Evolutionary conservation across 2,329 filamentous ascomycete genomes (phyloP).

Genomic region (Hypoxylon sp.): DNA sequence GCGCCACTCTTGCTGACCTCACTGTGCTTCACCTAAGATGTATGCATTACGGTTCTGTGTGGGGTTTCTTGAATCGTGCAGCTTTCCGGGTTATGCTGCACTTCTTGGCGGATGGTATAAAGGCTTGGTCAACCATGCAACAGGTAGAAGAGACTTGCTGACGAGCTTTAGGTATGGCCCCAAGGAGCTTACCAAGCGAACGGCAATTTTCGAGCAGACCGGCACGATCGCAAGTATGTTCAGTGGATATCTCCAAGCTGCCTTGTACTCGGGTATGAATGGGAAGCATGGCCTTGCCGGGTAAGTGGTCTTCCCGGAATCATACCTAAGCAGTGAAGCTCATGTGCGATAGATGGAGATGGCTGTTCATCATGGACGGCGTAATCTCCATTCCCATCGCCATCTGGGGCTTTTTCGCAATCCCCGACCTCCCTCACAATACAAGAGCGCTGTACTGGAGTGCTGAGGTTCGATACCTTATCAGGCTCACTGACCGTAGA

Average conservation of each 20-base stretch:
- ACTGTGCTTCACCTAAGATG: too few relatives aligned
- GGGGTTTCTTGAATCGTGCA: constrained; percentile 45
- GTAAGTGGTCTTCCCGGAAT: too few relatives aligned
- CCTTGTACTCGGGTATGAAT: constrained; percentile 51
- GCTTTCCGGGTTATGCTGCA: constrained; percentile 41
- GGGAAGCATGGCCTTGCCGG: constrained; percentile 49
- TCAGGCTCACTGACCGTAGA: too few relatives aligned
- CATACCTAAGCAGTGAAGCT: too few relatives aligned
- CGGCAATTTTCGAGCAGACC: constrained; percentile 43
- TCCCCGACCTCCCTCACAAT: constrained; percentile 41
- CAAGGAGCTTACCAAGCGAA: constrained; percentile 43
- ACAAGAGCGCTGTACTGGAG: too few relatives aligned
- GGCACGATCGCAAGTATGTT: constrained; percentile 51
- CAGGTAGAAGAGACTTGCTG: too few relatives aligned
- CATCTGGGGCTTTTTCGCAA: constrained; percentile 46
- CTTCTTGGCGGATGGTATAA: constrained; percentile 47
- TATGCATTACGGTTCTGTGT: too few relatives aligned
- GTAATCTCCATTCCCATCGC: constrained; percentile 47
- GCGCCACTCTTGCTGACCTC: too few relatives aligned
- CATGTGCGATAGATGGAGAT: too few relatives aligned
- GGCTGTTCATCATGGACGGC: constrained; percentile 58
- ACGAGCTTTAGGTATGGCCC: too few relatives aligned
- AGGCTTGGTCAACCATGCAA: too few relatives aligned
- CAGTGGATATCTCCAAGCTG: constrained; percentile 55
- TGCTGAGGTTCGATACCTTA: too few relatives aligned